Conservation (phyloP, 192 early-diverging fungal species). For the Allomyces macrogynus region DNA sequence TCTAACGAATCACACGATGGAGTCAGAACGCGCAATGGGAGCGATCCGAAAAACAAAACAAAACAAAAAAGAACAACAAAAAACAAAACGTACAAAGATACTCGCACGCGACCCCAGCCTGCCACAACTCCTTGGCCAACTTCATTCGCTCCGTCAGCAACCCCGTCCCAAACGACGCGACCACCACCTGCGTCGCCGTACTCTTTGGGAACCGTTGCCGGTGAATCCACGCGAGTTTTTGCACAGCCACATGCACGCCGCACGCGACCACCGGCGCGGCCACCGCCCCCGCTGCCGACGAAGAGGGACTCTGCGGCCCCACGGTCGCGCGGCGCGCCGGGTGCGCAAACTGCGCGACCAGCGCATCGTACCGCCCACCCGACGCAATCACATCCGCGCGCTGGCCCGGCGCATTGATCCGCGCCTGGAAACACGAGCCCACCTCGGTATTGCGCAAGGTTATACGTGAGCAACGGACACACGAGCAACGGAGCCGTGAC, state of each 20-base stretch:
- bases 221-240: not conserved
- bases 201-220: not conserved
- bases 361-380: conserved; percentile 50
- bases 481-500: conserved; percentile 21
- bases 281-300: not conserved
- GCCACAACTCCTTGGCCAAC: not conserved
- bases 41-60: not conserved
- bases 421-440: conserved; percentile 44
- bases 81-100: not conserved
- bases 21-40: no score
- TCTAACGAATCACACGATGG: no score
- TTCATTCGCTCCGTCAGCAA: not conserved
- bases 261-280: not conserved
- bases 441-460: conserved; percentile 31
- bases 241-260: not conserved
- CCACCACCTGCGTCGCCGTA: not conserved
- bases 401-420: conserved; percentile 13
- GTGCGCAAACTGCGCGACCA: conserved; percentile 21
- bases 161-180: not conserved
- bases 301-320: no score
- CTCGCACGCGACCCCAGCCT: not conserved
- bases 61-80: not conserved
- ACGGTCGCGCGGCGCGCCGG: no score
- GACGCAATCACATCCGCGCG: conserved; percentile 37
- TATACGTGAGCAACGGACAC: conserved; percentile 37